Conservation (phyloP, 441 rosid genomes). For the Pelargonium myrrhifolium region DNA sequence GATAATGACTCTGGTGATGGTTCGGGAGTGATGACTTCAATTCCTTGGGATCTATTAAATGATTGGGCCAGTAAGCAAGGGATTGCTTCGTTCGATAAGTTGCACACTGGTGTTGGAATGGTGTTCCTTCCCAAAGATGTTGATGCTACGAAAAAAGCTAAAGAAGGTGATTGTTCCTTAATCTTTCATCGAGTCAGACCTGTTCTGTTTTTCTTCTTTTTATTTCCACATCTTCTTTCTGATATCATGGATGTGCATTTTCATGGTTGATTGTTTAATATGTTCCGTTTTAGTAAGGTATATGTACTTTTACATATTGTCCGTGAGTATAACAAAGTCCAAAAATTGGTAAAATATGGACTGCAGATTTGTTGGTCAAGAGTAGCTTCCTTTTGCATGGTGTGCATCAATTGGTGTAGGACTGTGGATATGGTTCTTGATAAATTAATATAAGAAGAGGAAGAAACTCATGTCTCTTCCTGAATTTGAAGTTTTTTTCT, state of each 20-base stretch:
- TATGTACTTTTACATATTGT: slow-evolving; percentile 3
- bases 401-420: slow-evolving; percentile 3
- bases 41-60: slow-evolving; percentile 87
- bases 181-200: slow-evolving; percentile 8
- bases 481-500: neutral
- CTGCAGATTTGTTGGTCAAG: slow-evolving; percentile 5
- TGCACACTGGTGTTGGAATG: slow-evolving; percentile 96
- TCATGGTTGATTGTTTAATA: slow-evolving; percentile 8
- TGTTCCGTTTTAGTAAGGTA: neutral
- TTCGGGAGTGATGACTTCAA: slow-evolving; percentile 91
- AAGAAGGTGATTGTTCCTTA: slow-evolving; percentile 53
- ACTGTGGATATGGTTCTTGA: neutral
- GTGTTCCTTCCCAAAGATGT: slow-evolving; percentile 80
- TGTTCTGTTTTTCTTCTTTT: neutral
- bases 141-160: slow-evolving; percentile 55
- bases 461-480: slow-evolving; percentile 2
- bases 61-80: slow-evolving; percentile 83
- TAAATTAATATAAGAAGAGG: slow-evolving; percentile 6
- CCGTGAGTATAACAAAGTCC: neutral
- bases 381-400: neutral
- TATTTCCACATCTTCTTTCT: neutral
- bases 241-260: neutral
- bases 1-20: slow-evolving; percentile 99
- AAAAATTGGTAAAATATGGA: neutral
- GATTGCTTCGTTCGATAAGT: slow-evolving; percentile 65